Evolutionary conservation across 2,329 filamentous ascomycete genomes (phyloP), one percentile per base, ranked within the genome.

Genomic region (Rutstroemia sp.): DNA sequence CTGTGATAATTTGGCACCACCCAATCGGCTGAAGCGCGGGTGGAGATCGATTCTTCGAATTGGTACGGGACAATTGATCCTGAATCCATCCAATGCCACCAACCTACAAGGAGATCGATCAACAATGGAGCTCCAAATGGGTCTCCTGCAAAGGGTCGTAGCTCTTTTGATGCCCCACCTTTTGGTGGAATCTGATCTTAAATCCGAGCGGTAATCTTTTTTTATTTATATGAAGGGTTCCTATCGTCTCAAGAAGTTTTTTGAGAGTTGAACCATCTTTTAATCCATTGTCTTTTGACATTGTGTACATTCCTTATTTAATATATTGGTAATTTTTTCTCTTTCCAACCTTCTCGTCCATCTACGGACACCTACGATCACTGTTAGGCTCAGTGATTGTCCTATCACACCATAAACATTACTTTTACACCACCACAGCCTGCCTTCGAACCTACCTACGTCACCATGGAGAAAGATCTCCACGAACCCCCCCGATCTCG

Each of bases 381-480:
- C 23, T 34, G 23, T 42, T 17, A 21, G 46, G 45, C 52, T 23
- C 34, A n/a, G 45, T 49, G 52, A 34, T 49, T 54, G 25, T 8
- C 16, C 21, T 30, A 4, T 19, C 34, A 16, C 16, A 27, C 12
- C 38, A 27, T 5, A 48, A 2, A 48, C 27, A n/a, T 16, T 1
- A 27, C 10, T 39, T 39, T 39, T 8, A 48, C n/a, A 27, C n/a
- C 16, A 2, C 21, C 19, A 42, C 21, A 41, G 37, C 42, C 30
- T 27, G 16, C 25, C 25, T 42, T 5, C 14, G n/a, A 19, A 6
- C 19, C 39, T 17, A 42, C n/a, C 48, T 34, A 21, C 52, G 16
- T 8, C 30, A 34, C 23, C 37, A 54, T 54, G 52, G 52, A 49
- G 17, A 54, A 41, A 54, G 52, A 54, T 7, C 19, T 41, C 30